These are phyloP conservation scores for Camelina hispida DNA, from an alignment of 345 rosid species.

Conservation along the genomic window DNA sequence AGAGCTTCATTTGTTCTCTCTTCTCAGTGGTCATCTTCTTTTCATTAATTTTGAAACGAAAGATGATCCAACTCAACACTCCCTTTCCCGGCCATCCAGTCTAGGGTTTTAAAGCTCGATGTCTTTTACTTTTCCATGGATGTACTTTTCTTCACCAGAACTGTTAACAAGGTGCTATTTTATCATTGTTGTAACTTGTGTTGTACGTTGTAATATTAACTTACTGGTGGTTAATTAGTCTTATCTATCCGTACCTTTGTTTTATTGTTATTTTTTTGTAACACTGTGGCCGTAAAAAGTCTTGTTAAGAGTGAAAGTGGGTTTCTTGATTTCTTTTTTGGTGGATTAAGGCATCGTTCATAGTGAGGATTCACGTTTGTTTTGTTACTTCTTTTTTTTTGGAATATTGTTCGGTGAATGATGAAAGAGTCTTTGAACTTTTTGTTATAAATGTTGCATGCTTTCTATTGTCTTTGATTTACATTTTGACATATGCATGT, in stretches of 20 bases:
- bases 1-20: neutral
- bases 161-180: neutral
- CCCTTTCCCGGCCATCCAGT: too few relatives aligned
- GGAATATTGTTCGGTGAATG: neutral
- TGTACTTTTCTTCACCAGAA: neutral
- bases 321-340: neutral
- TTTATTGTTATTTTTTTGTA: neutral
- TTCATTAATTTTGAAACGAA: neutral
- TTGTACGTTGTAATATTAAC: neutral
- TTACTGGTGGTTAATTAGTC: neutral
- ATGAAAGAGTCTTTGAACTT: slow-evolving; percentile 1
- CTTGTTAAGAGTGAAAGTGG: neutral
- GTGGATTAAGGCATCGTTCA: neutral
- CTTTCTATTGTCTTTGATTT: neutral
- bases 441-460: neutral
- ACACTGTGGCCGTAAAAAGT: neutral
- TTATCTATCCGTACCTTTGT: neutral
- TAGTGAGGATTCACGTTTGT: neutral
- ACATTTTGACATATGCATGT: slow-evolving; percentile 15
- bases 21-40: neutral
- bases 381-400: neutral
- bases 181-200: neutral
- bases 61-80: too few relatives aligned
- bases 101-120: neutral
- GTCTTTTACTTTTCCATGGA: neutral